Conservation (phyloP, 176 grass and related monocot species). For the Saccharum officinarum region DNA sequence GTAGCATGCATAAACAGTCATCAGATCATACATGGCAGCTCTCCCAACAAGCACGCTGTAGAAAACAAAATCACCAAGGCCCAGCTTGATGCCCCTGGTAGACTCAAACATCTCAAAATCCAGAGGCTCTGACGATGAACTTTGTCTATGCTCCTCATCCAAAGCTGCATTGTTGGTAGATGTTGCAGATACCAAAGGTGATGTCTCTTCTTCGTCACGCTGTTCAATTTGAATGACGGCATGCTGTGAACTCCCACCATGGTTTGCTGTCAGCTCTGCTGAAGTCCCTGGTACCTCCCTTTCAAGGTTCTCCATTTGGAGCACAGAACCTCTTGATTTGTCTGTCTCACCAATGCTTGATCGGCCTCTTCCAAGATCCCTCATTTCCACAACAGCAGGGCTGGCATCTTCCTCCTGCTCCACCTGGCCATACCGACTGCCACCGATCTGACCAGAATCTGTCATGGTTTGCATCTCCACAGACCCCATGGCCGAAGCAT, state of each 20-base stretch:
- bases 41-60: conserved; percentile 96
- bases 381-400: conserved; percentile 49
- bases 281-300: not conserved
- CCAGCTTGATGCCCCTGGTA: conserved; percentile 85
- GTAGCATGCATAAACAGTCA: conserved; percentile 99
- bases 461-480: conserved; percentile 67
- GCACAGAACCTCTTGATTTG: conserved; percentile 19
- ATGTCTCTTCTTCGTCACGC: conserved; percentile 46
- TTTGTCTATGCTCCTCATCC: conserved; percentile 21
- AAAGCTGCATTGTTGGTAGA: conserved; percentile 17
- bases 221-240: conserved; percentile 50
- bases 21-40: conserved; percentile 97
- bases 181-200: conserved; percentile 44
- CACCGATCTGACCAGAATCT: not conserved
- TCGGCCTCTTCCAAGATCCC: conserved; percentile 27
- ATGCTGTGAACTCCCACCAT: conserved; percentile 42
- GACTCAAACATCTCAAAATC: conserved; percentile 78
- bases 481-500: conserved; percentile 46
- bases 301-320: conserved; percentile 17
- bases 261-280: conserved; percentile 27
- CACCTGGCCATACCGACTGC: conserved; percentile 35
- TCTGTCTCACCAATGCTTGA: not conserved
- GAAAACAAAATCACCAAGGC: conserved; percentile 95
- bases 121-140: conserved; percentile 29
- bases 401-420: conserved; percentile 30